Conservation (phyloP, 768 basidiomycete species). For the Hydnomerulius pinastri region DNA sequence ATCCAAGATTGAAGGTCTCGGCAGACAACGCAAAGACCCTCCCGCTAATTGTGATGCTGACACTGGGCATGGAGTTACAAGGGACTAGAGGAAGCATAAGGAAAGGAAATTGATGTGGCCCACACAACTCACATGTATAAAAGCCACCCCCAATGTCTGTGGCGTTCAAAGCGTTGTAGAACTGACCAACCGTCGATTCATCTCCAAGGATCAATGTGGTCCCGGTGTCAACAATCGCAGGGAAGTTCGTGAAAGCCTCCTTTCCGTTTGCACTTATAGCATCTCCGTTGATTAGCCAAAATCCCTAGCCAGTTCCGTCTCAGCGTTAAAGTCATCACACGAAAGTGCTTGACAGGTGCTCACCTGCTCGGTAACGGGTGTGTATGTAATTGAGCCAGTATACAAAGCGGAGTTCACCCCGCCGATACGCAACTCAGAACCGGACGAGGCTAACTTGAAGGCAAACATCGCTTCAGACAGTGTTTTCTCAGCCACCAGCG, state of each 20-base stretch:
- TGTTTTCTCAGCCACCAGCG: conserved; percentile 40
- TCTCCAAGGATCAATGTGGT: conserved; percentile 46
- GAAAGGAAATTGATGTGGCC: background rate
- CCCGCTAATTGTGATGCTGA: conserved; percentile 38
- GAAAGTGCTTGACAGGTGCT: conserved; percentile 1
- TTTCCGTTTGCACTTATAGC: conserved; percentile 25
- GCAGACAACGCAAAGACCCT: conserved; percentile 32
- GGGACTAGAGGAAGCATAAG: conserved; percentile 20
- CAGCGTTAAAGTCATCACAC: background rate
- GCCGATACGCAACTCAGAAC: conserved; percentile 43
- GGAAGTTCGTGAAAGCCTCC: background rate
- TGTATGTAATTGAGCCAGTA: conserved; percentile 39
- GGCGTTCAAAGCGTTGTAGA: conserved; percentile 34
- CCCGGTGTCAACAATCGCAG: conserved; percentile 52
- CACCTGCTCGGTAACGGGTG: conserved; percentile 33
- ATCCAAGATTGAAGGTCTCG: conserved; percentile 40
- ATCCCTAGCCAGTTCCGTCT: conserved; percentile 13
- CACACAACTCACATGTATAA: conserved; percentile 33
- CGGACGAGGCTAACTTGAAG: conserved; percentile 39
- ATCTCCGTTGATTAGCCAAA: conserved; percentile 22
- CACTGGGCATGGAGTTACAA: conserved; percentile 24
- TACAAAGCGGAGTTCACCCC: conserved; percentile 41
- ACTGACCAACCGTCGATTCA: conserved; percentile 29
- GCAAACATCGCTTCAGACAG: conserved; percentile 37
- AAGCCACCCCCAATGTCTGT: conserved; percentile 32